phyloP scores from a whole-genome alignment of 2,329 filamentous ascomycete species.

The Westerdykella ornata region DNA sequence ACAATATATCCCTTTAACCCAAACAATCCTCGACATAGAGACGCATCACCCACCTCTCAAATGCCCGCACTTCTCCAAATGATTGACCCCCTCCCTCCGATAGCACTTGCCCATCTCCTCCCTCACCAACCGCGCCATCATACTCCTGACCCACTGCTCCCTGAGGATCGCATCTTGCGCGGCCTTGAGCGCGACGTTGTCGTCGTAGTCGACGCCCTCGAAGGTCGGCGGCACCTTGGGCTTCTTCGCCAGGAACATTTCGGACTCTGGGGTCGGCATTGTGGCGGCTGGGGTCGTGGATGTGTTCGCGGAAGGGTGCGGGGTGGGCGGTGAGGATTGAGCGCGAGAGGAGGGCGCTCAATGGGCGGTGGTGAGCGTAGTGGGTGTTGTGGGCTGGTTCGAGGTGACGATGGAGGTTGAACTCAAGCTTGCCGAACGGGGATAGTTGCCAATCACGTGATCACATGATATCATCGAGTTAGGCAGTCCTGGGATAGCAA shows the following conservation, averaged over 20 bases:
- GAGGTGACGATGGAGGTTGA: neutral
- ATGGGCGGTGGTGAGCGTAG: neutral
- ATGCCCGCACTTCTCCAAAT: slow-evolving; percentile 78
- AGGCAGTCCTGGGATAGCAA: too few species aligned
- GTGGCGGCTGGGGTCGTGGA: slow-evolving; percentile 17
- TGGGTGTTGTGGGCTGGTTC: slow-evolving; percentile 6
- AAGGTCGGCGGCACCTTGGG: slow-evolving; percentile 75
- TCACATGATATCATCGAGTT: neutral
- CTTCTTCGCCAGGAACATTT: slow-evolving; percentile 75
- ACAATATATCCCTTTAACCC: neutral
- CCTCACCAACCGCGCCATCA: slow-evolving; percentile 78
- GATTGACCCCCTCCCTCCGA: slow-evolving; percentile 75
- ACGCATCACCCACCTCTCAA: slow-evolving; percentile 59
- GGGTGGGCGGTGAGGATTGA: neutral
- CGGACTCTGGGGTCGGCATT: slow-evolving; percentile 81
- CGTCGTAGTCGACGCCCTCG: slow-evolving; percentile 79
- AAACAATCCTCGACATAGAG: neutral
- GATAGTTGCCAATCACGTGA: slow-evolving; percentile 1
- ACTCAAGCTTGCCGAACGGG: neutral
- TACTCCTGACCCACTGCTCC: slow-evolving; percentile 82
- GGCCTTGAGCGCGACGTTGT: slow-evolving; percentile 72
- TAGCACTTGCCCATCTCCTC: slow-evolving; percentile 86
- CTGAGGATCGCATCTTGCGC: slow-evolving; percentile 76
- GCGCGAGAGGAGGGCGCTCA: neutral
- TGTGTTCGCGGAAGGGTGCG: slow-evolving; percentile 1